phyloP scores from a whole-genome alignment of 768 basidiomycete genomes.

The Xerocomellus dryophilus region DNA sequence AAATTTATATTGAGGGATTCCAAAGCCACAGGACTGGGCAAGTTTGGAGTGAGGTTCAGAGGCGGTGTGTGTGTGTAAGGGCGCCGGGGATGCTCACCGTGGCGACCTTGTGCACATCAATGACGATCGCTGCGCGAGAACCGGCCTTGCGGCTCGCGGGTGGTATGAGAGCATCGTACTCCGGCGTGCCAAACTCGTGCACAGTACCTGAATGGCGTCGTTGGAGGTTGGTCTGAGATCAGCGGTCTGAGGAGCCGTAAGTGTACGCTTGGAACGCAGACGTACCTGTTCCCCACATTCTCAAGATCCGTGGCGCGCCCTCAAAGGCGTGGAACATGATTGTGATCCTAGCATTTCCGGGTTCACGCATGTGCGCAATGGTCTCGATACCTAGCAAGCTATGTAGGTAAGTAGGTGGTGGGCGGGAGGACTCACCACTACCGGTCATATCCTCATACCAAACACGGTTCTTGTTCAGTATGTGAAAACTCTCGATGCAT shows the following conservation, averaged over 20 bases:
- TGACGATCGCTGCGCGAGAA: slow-evolving; percentile 56
- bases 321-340: slow-evolving; percentile 61
- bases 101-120: slow-evolving; percentile 60
- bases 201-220: slow-evolving; percentile 42
- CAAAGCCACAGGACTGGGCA: slow-evolving; percentile 64
- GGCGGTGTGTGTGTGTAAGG: not conserved
- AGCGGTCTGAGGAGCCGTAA: not conserved
- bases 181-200: slow-evolving; percentile 60
- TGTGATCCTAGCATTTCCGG: slow-evolving; percentile 55
- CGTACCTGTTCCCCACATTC: slow-evolving; percentile 58
- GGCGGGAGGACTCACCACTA: slow-evolving; percentile 45
- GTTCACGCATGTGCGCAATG: slow-evolving; percentile 56
- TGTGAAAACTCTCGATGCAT: slow-evolving; percentile 55
- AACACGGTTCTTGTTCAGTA: slow-evolving; percentile 49
- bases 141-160: slow-evolving; percentile 47
- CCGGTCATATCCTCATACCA: slow-evolving; percentile 79
- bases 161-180: slow-evolving; percentile 54
- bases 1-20: slow-evolving; percentile 60
- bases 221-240: not conserved
- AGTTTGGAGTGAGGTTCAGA: not conserved
- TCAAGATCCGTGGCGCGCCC: slow-evolving; percentile 55
- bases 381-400: slow-evolving; percentile 49
- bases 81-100: slow-evolving; percentile 32
- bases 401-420: not conserved
- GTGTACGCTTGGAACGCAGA: not conserved